phyloP scores from a whole-genome alignment of 2,329 filamentous ascomycete species.

The Emmonsia crescens region DNA sequence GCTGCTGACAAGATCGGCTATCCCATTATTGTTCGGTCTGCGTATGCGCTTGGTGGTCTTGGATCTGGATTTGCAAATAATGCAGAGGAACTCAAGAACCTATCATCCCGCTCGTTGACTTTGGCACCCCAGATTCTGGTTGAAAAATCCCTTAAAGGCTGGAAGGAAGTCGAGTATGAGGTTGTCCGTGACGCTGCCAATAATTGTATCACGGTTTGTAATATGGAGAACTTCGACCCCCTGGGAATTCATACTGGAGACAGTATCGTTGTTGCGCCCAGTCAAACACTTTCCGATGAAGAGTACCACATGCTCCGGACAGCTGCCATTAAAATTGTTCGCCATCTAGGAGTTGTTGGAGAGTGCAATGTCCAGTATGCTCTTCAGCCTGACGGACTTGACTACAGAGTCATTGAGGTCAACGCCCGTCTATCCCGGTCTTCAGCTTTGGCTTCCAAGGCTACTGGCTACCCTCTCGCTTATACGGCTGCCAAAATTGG shows the following conservation, averaged over 20 bases:
- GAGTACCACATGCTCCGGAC: slow-evolving; percentile 99
- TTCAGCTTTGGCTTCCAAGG: slow-evolving; percentile 93
- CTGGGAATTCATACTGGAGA: slow-evolving; percentile 96
- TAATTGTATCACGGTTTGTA: slow-evolving; percentile 99
- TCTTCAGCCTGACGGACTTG: slow-evolving; percentile 87
- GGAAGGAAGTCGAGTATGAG: slow-evolving; percentile 99
- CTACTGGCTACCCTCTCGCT: slow-evolving; percentile 90
- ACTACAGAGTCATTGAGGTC: slow-evolving; percentile 98
- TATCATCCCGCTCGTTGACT: slow-evolving; percentile 85
- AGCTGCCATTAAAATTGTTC: slow-evolving; percentile 95
- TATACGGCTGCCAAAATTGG: slow-evolving; percentile 98
- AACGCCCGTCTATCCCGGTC: slow-evolving; percentile 97
- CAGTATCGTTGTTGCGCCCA: slow-evolving; percentile 94
- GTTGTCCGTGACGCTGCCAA: slow-evolving; percentile 93
- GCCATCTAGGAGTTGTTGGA: slow-evolving; percentile 91
- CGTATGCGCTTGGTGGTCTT: slow-evolving; percentile 90
- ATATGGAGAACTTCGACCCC: slow-evolving; percentile 98
- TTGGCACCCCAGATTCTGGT: slow-evolving; percentile 93
- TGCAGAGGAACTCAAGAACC: slow-evolving; percentile 81
- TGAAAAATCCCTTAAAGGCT: slow-evolving; percentile 97
- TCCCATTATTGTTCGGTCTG: slow-evolving; percentile 94
- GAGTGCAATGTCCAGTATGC: slow-evolving; percentile 99
- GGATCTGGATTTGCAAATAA: slow-evolving; percentile 95
- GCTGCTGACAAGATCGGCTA: slow-evolving; percentile 84
- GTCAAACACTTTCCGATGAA: slow-evolving; percentile 93